Conservation (phyloP, 805 yeast genomes). For the Pichia cephalocereana region DNA sequence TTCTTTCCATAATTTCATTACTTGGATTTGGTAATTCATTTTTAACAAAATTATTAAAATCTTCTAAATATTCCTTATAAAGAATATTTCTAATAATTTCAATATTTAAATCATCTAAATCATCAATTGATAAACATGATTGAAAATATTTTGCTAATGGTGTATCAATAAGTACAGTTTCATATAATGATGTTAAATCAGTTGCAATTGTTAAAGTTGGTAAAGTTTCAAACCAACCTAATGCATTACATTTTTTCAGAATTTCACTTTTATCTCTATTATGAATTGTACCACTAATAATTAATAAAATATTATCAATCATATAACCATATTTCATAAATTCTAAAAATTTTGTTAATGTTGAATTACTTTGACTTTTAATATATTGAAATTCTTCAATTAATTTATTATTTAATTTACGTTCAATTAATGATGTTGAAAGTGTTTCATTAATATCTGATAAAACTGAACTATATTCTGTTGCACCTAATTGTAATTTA, state of each 20-base stretch:
- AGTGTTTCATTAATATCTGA: constrained; percentile 76
- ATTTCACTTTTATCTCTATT: constrained; percentile 88
- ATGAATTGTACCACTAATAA: constrained; percentile 96
- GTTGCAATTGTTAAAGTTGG: constrained; percentile 94
- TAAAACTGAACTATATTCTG: constrained; percentile 90
- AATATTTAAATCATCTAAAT: constrained; percentile 89
- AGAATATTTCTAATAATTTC: constrained; percentile 88
- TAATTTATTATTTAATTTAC: constrained; percentile 61
- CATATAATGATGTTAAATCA: constrained; percentile 86
- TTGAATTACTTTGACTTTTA: constrained; percentile 74
- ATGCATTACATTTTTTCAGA: constrained; percentile 84
- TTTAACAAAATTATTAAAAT: constrained; percentile 60
- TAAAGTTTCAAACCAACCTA: constrained; percentile 97
- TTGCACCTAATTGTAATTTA: constrained; percentile 86
- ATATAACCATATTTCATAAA: constrained; percentile 92
- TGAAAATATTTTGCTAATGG: constrained; percentile 96
- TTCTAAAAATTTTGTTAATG: constrained; percentile 76
- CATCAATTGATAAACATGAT: constrained; percentile 78
- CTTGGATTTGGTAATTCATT: constrained; percentile 65
- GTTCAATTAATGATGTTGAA: constrained; percentile 81
- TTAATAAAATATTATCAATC: constrained; percentile 94
- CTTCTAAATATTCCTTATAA: constrained; percentile 89
- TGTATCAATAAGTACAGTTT: constrained; percentile 88
- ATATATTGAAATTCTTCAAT: constrained; percentile 80
- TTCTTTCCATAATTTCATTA: constrained; percentile 64